phyloP scores from a whole-genome alignment of 495 filamentous ascomycete species.

The Aspergillus sclerotioniger region DNA sequence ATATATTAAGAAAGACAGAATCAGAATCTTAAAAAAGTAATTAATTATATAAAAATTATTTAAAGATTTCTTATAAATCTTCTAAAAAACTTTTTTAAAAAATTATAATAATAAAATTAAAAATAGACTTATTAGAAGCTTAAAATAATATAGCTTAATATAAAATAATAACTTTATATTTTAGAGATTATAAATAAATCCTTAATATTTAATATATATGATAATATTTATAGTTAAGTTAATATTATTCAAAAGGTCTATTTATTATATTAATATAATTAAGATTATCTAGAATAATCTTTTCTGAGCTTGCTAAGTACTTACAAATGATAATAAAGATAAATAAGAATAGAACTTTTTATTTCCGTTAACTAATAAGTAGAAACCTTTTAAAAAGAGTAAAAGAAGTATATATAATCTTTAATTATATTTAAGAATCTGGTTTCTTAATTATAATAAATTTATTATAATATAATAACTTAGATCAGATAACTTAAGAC shows the following conservation, averaged over 20 bases:
- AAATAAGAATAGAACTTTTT: not conserved
- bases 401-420: not conserved
- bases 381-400: too few species aligned
- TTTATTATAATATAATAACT: not conserved
- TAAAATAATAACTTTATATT: too few species aligned
- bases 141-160: too few species aligned
- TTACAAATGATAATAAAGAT: too few species aligned
- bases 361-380: too few species aligned
- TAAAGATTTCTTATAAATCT: not conserved
- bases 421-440: not conserved
- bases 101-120: conserved; percentile 1
- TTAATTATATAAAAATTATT: not conserved
- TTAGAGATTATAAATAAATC: too few species aligned
- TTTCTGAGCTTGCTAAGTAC: too few species aligned
- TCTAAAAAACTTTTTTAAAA: not conserved
- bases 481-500: not conserved
- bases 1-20: too few species aligned
- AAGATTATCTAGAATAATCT: not conserved
- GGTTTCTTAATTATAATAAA: not conserved
- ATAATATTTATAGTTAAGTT: too few species aligned
- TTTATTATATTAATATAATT: not conserved
- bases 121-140: not conserved
- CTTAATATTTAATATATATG: too few species aligned
- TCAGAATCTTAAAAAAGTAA: too few species aligned
- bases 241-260: too few species aligned